Base-by-base conservation (phyloP, 768 basidiomycete genomes). In the Tylopilus rubrobrunneus region DNA sequence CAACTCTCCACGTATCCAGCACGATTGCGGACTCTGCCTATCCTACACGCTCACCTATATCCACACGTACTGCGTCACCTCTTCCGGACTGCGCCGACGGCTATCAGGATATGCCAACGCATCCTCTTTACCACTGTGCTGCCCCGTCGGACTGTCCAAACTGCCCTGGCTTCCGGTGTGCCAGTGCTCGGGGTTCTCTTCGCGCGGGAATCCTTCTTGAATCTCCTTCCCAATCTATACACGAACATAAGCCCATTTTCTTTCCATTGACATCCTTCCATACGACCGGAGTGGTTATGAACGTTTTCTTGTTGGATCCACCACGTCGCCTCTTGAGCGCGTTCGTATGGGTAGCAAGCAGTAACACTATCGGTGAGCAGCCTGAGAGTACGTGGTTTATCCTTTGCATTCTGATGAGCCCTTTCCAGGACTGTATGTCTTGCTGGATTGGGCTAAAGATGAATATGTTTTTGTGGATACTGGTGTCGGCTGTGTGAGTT, bases 401-500 rank as follows among this genome's bases (percentile, higher is more conserved):
- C 5, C 15, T 27, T 50, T 39, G 42, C 28, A 28, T 19, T n/a
- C 21, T 57, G 37, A 39, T 19, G 39, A 64, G 43, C 4, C 4
- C 55, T 78, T 77, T 17, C 78, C 80, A 51, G 86, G 82, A 11
- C 66, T 89, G 7, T 87, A 84, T 62, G 80, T 81, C 17, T 72
- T 87, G 21, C 73, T 78, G 28, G 86, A 87, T 60, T 88, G 87
- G 86, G 75, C 77, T 21, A 77, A 80, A 62, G 70, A 75, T 25
- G 82, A 83, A 62, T 87, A 86, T 53, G 80, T 86, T 3, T 88
- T 86, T 57, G 76, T 89, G 45, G 86, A 89, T 67, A 88, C 86
- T 2, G 82, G 83, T 12, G 83, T 89, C 14, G 78, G 82, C 71
- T 87, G 85, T 62, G 87, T 88, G 62, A 71, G 86, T 49, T 43